Conservation (phyloP, 2,329 filamentous ascomycete species). For the Diaporthe nobilis region DNA sequence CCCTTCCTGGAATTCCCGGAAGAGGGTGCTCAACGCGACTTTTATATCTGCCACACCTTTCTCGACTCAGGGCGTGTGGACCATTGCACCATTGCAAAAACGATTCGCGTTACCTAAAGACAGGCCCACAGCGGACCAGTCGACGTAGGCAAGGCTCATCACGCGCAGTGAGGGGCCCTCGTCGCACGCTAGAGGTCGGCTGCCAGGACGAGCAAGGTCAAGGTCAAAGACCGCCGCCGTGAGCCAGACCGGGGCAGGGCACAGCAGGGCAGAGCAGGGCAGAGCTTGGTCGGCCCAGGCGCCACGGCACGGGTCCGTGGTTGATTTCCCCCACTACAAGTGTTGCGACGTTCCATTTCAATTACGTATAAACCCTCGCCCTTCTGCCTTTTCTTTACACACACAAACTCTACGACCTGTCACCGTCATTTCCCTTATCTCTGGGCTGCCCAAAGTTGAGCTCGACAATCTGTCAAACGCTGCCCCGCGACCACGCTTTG, state of each 20-base stretch:
- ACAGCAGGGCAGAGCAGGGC: slow-evolving; percentile 26
- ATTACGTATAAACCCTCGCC: slow-evolving; percentile 65
- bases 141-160: slow-evolving; percentile 33
- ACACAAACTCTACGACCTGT: slow-evolving; percentile 54
- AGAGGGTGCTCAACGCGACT: slow-evolving; percentile 40
- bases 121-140: slow-evolving; percentile 38
- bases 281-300: slow-evolving; percentile 39
- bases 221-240: slow-evolving; percentile 24
- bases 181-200: slow-evolving; percentile 36
- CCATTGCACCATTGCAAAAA: slow-evolving; percentile 34
- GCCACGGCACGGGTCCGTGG: slow-evolving; percentile 38
- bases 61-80: slow-evolving; percentile 42
- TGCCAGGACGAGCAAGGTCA: slow-evolving; percentile 32
- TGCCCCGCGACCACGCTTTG: slow-evolving; percentile 49
- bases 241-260: slow-evolving; percentile 27
- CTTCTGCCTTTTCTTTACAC: slow-evolving; percentile 58
- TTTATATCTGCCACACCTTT: slow-evolving; percentile 40
- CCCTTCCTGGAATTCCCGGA: slow-evolving; percentile 1
- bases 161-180: slow-evolving; percentile 39
- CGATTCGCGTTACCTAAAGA: slow-evolving; percentile 42
- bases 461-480: slow-evolving; percentile 44
- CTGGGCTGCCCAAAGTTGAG: slow-evolving; percentile 40
- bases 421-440: slow-evolving; percentile 53
- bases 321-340: slow-evolving; percentile 45
- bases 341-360: slow-evolving; percentile 42